These are phyloP conservation scores for Spatholobus suberectus DNA, from an alignment of 306 rosid genomes.

Conservation along the genomic window DNA sequence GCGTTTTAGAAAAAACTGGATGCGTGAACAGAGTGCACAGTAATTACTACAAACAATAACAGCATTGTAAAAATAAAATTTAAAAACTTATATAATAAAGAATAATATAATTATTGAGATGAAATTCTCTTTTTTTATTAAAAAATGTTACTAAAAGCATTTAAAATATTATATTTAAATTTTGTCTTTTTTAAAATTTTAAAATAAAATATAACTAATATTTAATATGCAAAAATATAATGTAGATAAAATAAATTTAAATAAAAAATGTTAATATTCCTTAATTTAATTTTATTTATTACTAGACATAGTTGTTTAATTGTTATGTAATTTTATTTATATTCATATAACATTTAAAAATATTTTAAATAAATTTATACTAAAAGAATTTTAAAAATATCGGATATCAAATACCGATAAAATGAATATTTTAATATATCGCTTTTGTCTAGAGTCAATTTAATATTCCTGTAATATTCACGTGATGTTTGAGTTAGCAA, in stretches of 20 bases:
- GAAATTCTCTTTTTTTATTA: too few relatives aligned
- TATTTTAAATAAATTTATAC: neutral
- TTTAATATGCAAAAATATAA: neutral
- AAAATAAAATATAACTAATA: too few relatives aligned
- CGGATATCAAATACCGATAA: neutral
- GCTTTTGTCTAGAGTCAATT: neutral
- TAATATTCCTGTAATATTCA: conserved; percentile 5
- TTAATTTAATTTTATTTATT: neutral
- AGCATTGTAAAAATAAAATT: too few relatives aligned
- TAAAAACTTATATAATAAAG: too few relatives aligned
- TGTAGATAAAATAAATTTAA: too few relatives aligned
- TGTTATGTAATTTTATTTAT: neutral
- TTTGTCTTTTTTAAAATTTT: too few relatives aligned
- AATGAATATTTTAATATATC: neutral
- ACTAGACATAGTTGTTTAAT: neutral
- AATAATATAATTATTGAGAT: too few relatives aligned
- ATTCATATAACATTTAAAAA: neutral
- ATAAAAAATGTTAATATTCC: too few relatives aligned
- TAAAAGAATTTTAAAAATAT: neutral
- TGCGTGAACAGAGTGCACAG: too few relatives aligned
- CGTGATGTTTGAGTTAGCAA: neutral
- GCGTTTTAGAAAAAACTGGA: neutral
- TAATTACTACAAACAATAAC: too few relatives aligned
- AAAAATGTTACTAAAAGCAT: too few relatives aligned
- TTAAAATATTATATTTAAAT: too few relatives aligned